phyloP scores from a whole-genome alignment of 2,329 filamentous ascomycete species.

The Botrytis pseudocinerea region DNA sequence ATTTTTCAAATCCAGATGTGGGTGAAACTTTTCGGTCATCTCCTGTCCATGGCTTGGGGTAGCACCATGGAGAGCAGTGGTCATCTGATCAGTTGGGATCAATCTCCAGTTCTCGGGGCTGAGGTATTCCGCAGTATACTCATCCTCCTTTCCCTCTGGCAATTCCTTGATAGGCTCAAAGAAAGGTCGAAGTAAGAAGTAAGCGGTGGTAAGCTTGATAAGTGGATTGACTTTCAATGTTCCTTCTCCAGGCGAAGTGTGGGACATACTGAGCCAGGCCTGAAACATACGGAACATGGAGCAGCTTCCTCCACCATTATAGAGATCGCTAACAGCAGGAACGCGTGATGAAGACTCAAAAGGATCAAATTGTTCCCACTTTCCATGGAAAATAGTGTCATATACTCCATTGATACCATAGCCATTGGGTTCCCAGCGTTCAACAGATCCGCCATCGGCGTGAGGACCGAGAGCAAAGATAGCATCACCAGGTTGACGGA shows the following conservation, averaged over 20 bases:
- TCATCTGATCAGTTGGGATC: conserved; percentile 40
- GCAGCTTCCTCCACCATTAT: conserved; percentile 79
- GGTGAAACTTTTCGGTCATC: conserved; percentile 59
- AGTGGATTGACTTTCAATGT: conserved; percentile 82
- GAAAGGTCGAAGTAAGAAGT: conserved; percentile 81
- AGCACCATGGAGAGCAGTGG: conserved; percentile 66
- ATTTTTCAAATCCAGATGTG: conserved; percentile 59
- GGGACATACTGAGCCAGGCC: conserved; percentile 81
- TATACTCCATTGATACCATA: conserved; percentile 71
- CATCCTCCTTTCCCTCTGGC: conserved; percentile 47
- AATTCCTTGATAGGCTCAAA: conserved; percentile 52
- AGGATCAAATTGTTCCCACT: conserved; percentile 79
- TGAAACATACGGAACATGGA: conserved; percentile 87
- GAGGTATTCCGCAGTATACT: conserved; percentile 29
- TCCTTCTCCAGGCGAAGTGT: conserved; percentile 71
- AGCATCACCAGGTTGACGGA: conserved; percentile 69
- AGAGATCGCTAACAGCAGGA: conserved; percentile 69
- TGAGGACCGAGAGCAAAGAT: conserved; percentile 73
- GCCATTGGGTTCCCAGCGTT: conserved; percentile 71
- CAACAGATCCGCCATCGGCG: conserved; percentile 71
- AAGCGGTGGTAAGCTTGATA: conserved; percentile 72
- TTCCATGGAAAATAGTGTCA: conserved; percentile 67
- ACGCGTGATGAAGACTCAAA: conserved; percentile 76
- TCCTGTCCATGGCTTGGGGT: conserved; percentile 64
- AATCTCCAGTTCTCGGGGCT: conserved; percentile 58